Conservation (phyloP, 2,329 filamentous ascomycete genomes). For the Talaromyces rugulosus region DNA sequence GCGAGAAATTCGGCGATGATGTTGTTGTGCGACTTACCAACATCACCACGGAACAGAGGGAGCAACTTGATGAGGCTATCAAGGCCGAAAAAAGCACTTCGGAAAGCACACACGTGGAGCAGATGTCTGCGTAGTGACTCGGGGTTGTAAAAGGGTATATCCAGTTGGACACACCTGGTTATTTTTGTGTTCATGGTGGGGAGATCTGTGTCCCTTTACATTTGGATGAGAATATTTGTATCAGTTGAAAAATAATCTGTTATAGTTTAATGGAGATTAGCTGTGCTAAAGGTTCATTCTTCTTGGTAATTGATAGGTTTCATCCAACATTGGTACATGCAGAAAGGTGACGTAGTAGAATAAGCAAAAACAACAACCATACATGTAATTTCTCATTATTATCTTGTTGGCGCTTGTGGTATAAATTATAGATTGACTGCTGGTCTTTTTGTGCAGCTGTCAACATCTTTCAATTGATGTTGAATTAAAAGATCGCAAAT, state of each 20-base stretch:
- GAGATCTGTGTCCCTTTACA: background rate
- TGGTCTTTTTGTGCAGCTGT: no score
- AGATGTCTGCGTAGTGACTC: background rate
- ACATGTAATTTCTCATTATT: background rate
- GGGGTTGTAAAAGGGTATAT: background rate
- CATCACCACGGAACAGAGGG: background rate
- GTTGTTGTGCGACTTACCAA: background rate
- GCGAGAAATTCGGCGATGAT: constrained; percentile 2
- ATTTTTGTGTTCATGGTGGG: background rate
- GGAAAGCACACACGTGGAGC: background rate
- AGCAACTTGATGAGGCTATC: background rate
- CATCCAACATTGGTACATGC: background rate
- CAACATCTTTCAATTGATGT: no score
- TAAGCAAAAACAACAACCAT: background rate
- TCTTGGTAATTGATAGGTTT: background rate
- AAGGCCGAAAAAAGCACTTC: background rate
- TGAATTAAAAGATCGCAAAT: no score
- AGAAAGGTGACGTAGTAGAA: background rate
- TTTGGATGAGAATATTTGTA: background rate
- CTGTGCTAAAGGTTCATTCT: background rate
- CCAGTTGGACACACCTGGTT: background rate
- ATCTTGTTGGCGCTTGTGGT: background rate
- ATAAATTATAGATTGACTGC: background rate
- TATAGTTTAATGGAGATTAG: background rate
- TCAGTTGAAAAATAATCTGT: background rate